phyloP scores from a whole-genome alignment of 2,329 filamentous ascomycete species.

The Fusarium sp. region DNA sequence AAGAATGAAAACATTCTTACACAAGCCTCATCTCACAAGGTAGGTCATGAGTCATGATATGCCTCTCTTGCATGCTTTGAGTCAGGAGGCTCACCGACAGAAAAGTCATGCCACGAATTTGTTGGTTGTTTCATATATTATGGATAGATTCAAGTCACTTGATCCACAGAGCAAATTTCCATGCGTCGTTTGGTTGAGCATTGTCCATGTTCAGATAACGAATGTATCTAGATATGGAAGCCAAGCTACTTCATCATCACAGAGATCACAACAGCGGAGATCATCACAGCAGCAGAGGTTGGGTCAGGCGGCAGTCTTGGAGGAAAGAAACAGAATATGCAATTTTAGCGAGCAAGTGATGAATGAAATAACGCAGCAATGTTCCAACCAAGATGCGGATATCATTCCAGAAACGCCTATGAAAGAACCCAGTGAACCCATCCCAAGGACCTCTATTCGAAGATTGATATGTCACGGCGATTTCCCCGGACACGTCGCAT shows the following conservation, averaged over 20 bases:
- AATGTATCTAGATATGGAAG: not conserved
- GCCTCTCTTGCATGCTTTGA: not conserved
- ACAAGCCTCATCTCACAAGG: not conserved
- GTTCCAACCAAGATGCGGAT: not conserved
- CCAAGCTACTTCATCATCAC: not conserved
- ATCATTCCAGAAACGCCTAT: slow-evolving; percentile 20
- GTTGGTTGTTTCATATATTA: not conserved
- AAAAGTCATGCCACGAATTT: not conserved
- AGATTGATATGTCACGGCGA: not conserved
- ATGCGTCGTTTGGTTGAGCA: not conserved
- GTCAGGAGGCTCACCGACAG: not conserved
- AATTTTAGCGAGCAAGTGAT: not conserved
- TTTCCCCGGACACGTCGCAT: not conserved
- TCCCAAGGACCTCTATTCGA: not conserved
- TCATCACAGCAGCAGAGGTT: not conserved
- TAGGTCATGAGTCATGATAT: not conserved
- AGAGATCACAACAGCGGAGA: not conserved
- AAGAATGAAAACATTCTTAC: not conserved
- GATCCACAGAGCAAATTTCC: not conserved
- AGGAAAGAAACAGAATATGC: not conserved
- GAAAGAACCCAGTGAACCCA: not conserved
- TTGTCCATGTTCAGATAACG: not conserved
- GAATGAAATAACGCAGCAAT: not conserved
- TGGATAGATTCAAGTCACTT: not conserved
- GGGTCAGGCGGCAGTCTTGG: not conserved